phyloP scores from a whole-genome alignment of 176 grass and related monocot genomes.

The Rhynchospora pubera region DNA sequence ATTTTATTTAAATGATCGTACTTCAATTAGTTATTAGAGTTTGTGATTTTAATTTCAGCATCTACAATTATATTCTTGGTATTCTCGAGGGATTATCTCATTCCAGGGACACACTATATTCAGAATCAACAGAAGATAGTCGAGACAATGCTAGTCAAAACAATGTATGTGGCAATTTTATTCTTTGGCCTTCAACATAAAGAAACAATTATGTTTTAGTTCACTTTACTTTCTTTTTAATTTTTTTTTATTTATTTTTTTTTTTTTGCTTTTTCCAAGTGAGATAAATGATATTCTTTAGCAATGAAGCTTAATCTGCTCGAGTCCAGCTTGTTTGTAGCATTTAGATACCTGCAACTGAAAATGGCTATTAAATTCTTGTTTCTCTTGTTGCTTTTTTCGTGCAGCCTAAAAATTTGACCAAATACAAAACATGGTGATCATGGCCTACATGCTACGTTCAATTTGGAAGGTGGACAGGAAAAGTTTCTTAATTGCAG shows the following conservation, averaged over 20 bases:
- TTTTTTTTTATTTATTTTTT: neutral
- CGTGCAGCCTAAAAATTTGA: slow-evolving; percentile 11
- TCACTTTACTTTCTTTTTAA: too few relatives aligned
- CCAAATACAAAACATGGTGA: slow-evolving; percentile 12
- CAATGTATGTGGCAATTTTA: slow-evolving; percentile 42
- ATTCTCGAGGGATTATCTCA: slow-evolving; percentile 41
- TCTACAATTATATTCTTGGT: slow-evolving; percentile 75
- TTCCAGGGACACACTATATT: slow-evolving; percentile 10
- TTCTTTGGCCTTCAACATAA: neutral
- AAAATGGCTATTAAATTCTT: neutral
- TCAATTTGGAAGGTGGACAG: neutral
- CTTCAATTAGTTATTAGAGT: neutral
- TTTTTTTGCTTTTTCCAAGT: neutral
- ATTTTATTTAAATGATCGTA: neutral
- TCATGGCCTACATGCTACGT: neutral
- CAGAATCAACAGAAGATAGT: slow-evolving; percentile 24
- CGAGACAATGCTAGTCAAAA: slow-evolving; percentile 30
- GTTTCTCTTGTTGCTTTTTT: slow-evolving; percentile 11
- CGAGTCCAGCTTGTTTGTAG: neutral
- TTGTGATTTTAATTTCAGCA: slow-evolving; percentile 40
- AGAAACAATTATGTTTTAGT: neutral
- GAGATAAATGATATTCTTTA: neutral
- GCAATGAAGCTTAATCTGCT: neutral
- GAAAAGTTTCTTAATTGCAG: neutral
- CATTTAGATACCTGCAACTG: neutral